These are phyloP conservation scores for Leucocoprinus sp. DNA, from an alignment of 768 basidiomycete genomes.

Conservation along the genomic window DNA sequence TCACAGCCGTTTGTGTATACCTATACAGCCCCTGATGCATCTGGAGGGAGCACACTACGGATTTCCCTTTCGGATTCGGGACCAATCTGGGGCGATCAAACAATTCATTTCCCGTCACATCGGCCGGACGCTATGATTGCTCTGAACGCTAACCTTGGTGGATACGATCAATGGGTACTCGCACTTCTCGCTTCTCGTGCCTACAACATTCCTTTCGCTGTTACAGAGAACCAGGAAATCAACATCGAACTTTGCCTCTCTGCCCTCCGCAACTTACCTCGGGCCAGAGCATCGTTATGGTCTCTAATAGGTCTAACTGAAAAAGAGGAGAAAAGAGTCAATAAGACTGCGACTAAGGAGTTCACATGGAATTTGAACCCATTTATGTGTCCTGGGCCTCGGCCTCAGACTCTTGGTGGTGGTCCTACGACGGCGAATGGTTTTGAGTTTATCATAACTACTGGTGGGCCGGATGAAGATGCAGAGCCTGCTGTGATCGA, in stretches of 20 bases:
- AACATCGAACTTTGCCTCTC: constrained; percentile 8
- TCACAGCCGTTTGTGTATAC: constrained; percentile 19
- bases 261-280: constrained; percentile 1
- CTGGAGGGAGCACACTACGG: constrained; percentile 30
- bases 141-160: constrained; percentile 30
- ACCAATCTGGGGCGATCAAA: constrained; percentile 13
- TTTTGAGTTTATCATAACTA: constrained; percentile 8
- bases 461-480: constrained; percentile 10
- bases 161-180: constrained; percentile 28
- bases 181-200: constrained; percentile 22
- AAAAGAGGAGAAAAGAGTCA: constrained; percentile 5
- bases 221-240: constrained; percentile 17
- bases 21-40: constrained; percentile 29
- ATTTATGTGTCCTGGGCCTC: constrained; percentile 10
- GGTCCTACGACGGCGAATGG: constrained; percentile 8
- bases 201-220: constrained; percentile 20
- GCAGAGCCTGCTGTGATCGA: neutral
- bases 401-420: constrained; percentile 9
- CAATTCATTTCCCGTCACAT: constrained; percentile 5
- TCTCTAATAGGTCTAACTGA: neutral
- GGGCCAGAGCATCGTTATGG: constrained; percentile 3
- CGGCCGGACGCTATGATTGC: constrained; percentile 36
- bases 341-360: constrained; percentile 6
- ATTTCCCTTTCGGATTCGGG: constrained; percentile 23
- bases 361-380: constrained; percentile 8